phyloP scores from a whole-genome alignment of 2,329 filamentous ascomycete species.

The Chrysoporthe cubensis region DNA sequence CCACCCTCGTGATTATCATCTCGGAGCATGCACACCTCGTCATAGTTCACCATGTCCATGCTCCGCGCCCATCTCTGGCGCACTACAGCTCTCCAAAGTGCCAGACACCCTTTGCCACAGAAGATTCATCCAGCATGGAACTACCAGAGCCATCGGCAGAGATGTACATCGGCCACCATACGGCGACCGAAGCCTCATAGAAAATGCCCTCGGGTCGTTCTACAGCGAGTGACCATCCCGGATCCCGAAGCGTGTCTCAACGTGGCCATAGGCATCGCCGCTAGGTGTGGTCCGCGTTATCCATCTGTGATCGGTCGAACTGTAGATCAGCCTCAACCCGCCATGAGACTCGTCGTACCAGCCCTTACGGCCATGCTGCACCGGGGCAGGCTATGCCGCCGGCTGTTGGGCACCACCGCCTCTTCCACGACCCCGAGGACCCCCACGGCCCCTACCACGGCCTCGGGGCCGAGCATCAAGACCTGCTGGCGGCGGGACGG shows the following conservation, averaged over 20 bases:
- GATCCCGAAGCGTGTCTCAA: background rate
- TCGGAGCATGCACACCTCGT: background rate
- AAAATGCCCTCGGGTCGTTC: background rate
- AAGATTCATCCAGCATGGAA: background rate
- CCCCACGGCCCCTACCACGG: slow-evolving; percentile 38
- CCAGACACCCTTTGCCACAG: background rate
- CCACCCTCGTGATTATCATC: background rate
- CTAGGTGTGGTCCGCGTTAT: background rate
- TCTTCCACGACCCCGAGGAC: slow-evolving; percentile 24
- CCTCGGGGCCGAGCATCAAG: slow-evolving; percentile 52
- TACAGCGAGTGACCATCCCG: background rate
- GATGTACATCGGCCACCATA: background rate
- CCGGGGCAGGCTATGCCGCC: slow-evolving; percentile 22
- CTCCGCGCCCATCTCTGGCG: background rate
- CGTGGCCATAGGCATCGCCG: no score
- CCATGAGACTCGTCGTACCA: background rate
- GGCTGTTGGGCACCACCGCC: slow-evolving; percentile 23
- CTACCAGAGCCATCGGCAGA: background rate
- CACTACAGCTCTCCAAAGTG: background rate
- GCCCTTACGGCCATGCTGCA: no score
- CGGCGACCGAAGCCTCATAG: background rate
- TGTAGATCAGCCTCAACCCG: background rate
- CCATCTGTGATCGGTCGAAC: background rate
- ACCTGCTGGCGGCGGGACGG: slow-evolving; percentile 63
- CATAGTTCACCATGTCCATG: background rate